Percentiles rank a stretch among this genome's conserved stretches.
These are phyloP conservation scores for Penicillium sclerotiorum DNA, from an alignment of 2,329 filamentous ascomycete genomes.

Conservation along the genomic window DNA sequence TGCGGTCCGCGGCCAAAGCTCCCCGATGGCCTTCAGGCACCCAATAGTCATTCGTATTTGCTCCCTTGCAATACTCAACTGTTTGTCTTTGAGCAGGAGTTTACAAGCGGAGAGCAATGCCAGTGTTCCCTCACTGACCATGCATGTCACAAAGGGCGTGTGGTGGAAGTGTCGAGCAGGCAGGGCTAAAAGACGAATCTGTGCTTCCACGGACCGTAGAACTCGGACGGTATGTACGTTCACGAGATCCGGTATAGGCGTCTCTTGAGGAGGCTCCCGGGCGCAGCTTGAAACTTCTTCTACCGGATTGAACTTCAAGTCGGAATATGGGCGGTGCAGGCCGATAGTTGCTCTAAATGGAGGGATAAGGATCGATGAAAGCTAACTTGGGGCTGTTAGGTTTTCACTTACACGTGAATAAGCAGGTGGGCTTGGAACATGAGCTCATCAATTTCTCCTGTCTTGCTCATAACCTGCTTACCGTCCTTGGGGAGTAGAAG, in stretches of 20 bases:
- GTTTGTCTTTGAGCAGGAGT: slow-evolving; percentile 32
- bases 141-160: slow-evolving; percentile 46
- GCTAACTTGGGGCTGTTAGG: too few relatives aligned
- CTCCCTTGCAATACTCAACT: slow-evolving; percentile 41
- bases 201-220: slow-evolving; percentile 41
- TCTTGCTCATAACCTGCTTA: slow-evolving; percentile 35
- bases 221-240: slow-evolving; percentile 47
- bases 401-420: slow-evolving; percentile 43
- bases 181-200: slow-evolving; percentile 43
- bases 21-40: slow-evolving; percentile 40
- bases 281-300: slow-evolving; percentile 45
- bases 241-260: slow-evolving; percentile 23
- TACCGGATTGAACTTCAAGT: slow-evolving; percentile 41
- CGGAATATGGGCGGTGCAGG: slow-evolving; percentile 45
- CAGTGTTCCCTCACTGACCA: slow-evolving; percentile 44
- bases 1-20: slow-evolving; percentile 42
- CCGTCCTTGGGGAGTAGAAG: slow-evolving; percentile 40
- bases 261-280: slow-evolving; percentile 20
- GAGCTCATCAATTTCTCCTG: slow-evolving; percentile 52
- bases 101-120: slow-evolving; percentile 40
- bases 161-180: slow-evolving; percentile 40
- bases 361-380: too few relatives aligned
- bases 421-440: slow-evolving; percentile 87
- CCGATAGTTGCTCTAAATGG: slow-evolving; percentile 36
- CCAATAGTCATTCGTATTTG: slow-evolving; percentile 49